phyloP scores from a whole-genome alignment of 371 early-diverging fungal species.

The Sporodiniella umbellata region DNA sequence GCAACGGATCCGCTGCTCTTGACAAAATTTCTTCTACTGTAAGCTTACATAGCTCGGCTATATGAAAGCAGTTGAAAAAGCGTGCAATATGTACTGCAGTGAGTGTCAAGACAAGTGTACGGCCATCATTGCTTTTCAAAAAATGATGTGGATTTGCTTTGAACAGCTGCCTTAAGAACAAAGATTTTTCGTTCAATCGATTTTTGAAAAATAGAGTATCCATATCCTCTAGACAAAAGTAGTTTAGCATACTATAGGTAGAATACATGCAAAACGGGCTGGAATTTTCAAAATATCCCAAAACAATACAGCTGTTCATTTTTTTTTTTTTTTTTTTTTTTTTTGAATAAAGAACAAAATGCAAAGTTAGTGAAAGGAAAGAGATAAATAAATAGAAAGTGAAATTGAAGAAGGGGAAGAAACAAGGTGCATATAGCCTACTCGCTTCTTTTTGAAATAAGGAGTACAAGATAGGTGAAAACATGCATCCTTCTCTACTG shows the following conservation, averaged over 20 bases:
- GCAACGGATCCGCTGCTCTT: slow-evolving; percentile 28
- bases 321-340: too few species aligned
- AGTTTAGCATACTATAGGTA: slow-evolving; percentile 2
- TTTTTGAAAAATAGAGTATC: slow-evolving; percentile 7
- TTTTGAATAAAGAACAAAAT: too few species aligned
- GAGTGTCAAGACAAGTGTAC: slow-evolving; percentile 13
- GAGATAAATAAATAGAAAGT: slow-evolving; percentile 1
- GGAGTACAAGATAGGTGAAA: neutral
- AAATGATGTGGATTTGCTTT: slow-evolving; percentile 11
- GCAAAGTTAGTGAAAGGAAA: neutral
- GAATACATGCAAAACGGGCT: slow-evolving; percentile 14
- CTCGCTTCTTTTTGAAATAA: neutral
- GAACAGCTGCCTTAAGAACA: slow-evolving; percentile 7
- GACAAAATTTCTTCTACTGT: slow-evolving; percentile 19
- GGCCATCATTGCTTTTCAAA: slow-evolving; percentile 10
- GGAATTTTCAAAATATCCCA: slow-evolving; percentile 12
- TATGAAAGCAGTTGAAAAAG: slow-evolving; percentile 16
- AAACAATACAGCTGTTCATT: slow-evolving; percentile 6
- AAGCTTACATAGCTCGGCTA: slow-evolving; percentile 37
- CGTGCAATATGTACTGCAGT: slow-evolving; percentile 26
- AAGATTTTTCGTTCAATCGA: slow-evolving; percentile 6
- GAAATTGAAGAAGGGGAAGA: slow-evolving; percentile 1
- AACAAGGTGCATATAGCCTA: neutral
- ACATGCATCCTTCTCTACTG: slow-evolving; percentile 12
- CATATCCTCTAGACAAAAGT: slow-evolving; percentile 23